A percentile compares a stretch with the other conserved stretches of the same genome.
These are phyloP conservation scores for Penicillium sp. DNA, from an alignment of 2,329 filamentous ascomycete species.

Conservation along the genomic window DNA sequence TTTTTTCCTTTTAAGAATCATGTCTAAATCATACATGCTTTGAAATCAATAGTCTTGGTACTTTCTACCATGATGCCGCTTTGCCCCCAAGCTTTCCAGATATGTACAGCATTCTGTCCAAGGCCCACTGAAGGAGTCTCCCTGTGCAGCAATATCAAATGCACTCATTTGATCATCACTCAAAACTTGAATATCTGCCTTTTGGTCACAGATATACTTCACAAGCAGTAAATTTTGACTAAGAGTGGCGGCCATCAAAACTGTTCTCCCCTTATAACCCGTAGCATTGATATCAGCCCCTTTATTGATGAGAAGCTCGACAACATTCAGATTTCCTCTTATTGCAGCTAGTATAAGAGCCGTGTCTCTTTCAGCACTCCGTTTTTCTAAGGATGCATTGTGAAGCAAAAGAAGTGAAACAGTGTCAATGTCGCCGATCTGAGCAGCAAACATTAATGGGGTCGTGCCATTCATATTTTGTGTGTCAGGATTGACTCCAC, in stretches of 20 bases:
- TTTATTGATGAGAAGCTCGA: slow-evolving; percentile 18
- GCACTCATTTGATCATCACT: background rate
- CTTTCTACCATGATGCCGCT: background rate
- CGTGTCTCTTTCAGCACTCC: background rate
- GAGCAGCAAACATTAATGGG: slow-evolving; percentile 2
- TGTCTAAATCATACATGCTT: background rate
- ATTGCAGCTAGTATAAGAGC: background rate
- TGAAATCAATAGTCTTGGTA: background rate
- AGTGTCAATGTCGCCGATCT: background rate
- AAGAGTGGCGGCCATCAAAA: slow-evolving; percentile 5
- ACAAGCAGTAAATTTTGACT: background rate
- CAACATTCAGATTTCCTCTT: slow-evolving; percentile 4
- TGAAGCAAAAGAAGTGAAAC: background rate
- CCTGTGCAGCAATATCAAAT: slow-evolving; percentile 1
- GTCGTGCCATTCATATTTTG: background rate
- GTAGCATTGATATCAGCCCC: slow-evolving; percentile 19
- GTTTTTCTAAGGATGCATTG: background rate
- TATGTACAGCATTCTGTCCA: slow-evolving; percentile 5
- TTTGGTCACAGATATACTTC: slow-evolving; percentile 1
- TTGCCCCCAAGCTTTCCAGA: slow-evolving; percentile 1
- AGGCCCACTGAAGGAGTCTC: background rate
- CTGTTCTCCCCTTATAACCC: background rate
- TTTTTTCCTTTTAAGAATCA: background rate
- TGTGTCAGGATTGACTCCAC: background rate
- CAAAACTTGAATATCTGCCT: background rate